These are phyloP conservation scores for Magnolia kwangsiensis DNA, from an alignment of 164 flowering plant genomes.

Conservation along the genomic window DNA sequence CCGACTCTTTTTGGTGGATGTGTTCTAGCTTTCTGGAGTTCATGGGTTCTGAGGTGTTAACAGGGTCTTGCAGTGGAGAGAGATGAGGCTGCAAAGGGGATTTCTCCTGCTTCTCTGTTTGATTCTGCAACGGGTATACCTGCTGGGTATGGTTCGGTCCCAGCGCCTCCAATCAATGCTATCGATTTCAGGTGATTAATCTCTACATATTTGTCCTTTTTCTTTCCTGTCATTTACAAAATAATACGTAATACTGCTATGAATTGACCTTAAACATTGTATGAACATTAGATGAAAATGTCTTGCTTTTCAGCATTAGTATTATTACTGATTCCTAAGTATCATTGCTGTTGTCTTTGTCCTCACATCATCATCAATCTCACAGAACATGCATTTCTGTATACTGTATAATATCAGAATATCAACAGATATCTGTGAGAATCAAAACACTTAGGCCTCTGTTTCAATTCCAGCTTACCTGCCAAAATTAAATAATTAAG, in stretches of 20 bases:
- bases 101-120: conserved; percentile 36
- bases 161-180: conserved; percentile 42
- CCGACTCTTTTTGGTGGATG: not conserved
- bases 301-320: not conserved
- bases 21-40: conserved; percentile 7
- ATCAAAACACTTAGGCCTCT: no score
- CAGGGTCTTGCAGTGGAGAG: conserved; percentile 96
- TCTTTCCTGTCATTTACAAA: not conserved
- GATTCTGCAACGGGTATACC: conserved; percentile 40
- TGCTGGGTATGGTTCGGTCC: conserved; percentile 52
- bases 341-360: no score
- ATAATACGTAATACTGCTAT: no score
- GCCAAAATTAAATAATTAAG: no score
- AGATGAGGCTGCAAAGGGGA: conserved; percentile 49
- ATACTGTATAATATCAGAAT: no score
- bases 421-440: no score
- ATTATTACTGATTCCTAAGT: no score
- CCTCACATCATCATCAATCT: no score
- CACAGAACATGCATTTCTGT: no score
- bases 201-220: not conserved
- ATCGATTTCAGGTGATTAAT: conserved; percentile 62
- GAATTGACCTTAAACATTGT: no score
- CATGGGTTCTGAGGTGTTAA: conserved; percentile 32
- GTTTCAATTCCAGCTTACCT: no score
- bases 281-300: no score